Base-by-base conservation (phyloP, 202 grass and related monocot species). In the Panicum virgatum region DNA sequence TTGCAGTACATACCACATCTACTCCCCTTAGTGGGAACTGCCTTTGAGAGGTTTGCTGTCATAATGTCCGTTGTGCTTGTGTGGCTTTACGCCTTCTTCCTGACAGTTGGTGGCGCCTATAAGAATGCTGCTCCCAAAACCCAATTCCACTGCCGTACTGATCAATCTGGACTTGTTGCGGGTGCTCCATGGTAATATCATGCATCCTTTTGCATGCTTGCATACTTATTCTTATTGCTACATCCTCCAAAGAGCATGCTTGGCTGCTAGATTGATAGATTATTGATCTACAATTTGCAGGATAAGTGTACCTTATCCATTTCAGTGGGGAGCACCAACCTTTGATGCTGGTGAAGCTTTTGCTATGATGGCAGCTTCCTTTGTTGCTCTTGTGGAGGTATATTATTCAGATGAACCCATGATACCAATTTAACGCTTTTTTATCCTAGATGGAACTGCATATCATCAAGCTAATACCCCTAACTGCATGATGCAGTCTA, bases 311-410 rank as follows among this genome's bases (percentile, higher is more conserved):
- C 96, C 96, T 1, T 98, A 98, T 64, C 96, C 96, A 57, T 98
- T 98, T 75, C 96, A 98, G 63, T 95, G 96, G 96, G 96, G 96
- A 9, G 88, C 88, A n/a, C 96, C 96, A 60, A 89, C 86, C 6
- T 98, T 98, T 67, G 86, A 98, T 76, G 96, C 96, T 46, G 96
- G 96, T 48, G 92, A 98, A 84, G 75, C 82, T 70, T 95, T 98
- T 81, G 96, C 92, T 58, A 95, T 98, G 96, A 98, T 95, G 96
- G 90, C 87, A 74, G 96, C 96, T 84, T 83, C 92, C 44, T 98
- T 98, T 72, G 92, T 95, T 70, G 86, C 96, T 88, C 92, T 98
- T 62, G 90, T 98, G 37, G 96, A 98, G 96, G 96, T 95, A 86
- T 71, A 30, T 73, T 37, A 37, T 67, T 69, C 54, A 5, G 5